Evolutionary conservation across 345 rosid genomes (phyloP), one percentile per base, ranked within the genome.

Genomic region (Nephelium lappaceum): DNA sequence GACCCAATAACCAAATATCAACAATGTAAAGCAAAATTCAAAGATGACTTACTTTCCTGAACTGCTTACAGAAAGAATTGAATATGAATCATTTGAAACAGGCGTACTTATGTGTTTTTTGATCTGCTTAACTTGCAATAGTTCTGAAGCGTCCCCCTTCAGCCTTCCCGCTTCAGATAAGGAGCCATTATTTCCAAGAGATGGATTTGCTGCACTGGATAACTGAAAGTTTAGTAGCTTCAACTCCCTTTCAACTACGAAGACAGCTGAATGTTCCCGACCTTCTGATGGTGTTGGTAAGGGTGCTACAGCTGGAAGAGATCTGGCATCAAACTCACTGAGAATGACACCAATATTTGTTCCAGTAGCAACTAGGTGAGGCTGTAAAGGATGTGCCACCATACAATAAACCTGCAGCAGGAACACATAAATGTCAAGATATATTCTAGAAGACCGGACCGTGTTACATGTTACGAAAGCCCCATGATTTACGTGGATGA

Each of bases 311-410:
- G 98, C 87, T 69, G 99, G 99, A 84, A 96, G 90, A 80, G 98
- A 91, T 77, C 86, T 93, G 78, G 95, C 81, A 91, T 96, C 99
- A 88, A 96, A 96, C 80, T 96, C 99, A 51, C 98, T 88, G 82
- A 96, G 82, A 84, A 96, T 94, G 81, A 96, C 87, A 85, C 99
- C 99, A 82, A 93, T 82, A 83, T 91, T 96, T 79, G 98, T 94
- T 79, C 99, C 99, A 74, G 97, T 88, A 72, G 94, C 99, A 66
- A 96, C 98, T 67, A 96, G 97, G 83, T 96, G 98, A 74, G 99
- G 99, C 88, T 96, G 99, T 65, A 96, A 87, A 78, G 95, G 88
- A 91, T 96, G 99, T 73, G 97, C 98, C 77, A 90, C 98, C 98
- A 96, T 96, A 82, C 98, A 94, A 83, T 93, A 94, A 69, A 94